Conservation (phyloP, 129 eudicot genomes). For the Ambrosia artemisiifolia region DNA sequence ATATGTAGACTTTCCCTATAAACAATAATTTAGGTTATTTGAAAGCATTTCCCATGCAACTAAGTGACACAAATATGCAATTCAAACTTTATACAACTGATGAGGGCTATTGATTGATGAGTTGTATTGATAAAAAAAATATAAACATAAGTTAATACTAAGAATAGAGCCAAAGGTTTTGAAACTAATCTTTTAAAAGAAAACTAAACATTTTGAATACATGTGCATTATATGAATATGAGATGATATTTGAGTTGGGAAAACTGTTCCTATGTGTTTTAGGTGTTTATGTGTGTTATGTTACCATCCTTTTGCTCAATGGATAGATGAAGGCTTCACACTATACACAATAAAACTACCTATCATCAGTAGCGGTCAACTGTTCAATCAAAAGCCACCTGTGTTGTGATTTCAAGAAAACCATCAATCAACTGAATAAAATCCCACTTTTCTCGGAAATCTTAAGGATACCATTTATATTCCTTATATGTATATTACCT, state of each 20-base stretch:
- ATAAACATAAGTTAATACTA: background rate
- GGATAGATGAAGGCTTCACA: slow-evolving; percentile 17
- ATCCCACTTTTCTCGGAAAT: slow-evolving; percentile 41
- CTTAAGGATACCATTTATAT: slow-evolving; percentile 31
- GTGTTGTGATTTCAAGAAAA: slow-evolving; percentile 37
- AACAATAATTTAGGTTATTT: background rate
- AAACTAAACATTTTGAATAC: background rate
- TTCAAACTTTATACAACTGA: background rate
- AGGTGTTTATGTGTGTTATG: background rate
- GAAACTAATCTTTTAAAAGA: too few species aligned
- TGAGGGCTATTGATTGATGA: background rate
- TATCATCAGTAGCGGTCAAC: slow-evolving; percentile 20
- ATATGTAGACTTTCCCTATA: too few species aligned
- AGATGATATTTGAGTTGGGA: background rate
- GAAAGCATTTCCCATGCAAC: background rate
- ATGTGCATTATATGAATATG: background rate
- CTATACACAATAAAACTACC: slow-evolving; percentile 13
- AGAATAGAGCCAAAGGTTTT: background rate
- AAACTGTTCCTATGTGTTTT: background rate
- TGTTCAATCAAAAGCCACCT: slow-evolving; percentile 25
- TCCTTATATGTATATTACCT: slow-evolving; percentile 47
- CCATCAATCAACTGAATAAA: slow-evolving; percentile 32
- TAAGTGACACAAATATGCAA: background rate
- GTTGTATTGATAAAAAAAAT: background rate
- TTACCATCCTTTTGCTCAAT: slow-evolving; percentile 20